Evolutionary conservation across 345 rosid species (phyloP).

Genomic region (Syzygium aromaticum): DNA sequence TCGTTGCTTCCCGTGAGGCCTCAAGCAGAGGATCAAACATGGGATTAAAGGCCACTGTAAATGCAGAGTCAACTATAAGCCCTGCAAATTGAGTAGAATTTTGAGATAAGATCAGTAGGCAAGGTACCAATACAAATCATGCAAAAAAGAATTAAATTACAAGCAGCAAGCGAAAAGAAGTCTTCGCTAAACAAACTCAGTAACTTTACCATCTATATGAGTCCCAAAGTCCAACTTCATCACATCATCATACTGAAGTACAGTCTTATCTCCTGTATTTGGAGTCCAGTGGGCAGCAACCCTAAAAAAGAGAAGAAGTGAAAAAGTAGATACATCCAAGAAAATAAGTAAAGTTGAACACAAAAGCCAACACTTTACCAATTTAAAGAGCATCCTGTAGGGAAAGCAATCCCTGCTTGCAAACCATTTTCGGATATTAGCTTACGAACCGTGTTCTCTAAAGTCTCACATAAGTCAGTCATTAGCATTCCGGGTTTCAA

Average conservation of each 20-base stretch:
- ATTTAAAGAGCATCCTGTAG: slow-evolving; percentile 95
- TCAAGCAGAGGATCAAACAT: slow-evolving; percentile 87
- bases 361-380: slow-evolving; percentile 34
- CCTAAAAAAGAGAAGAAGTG: slow-evolving; percentile 31
- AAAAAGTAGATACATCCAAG: background rate
- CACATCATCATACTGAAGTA: slow-evolving; percentile 93
- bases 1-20: slow-evolving; percentile 95
- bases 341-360: background rate
- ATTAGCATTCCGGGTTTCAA: slow-evolving; percentile 88
- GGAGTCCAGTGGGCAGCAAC: slow-evolving; percentile 99
- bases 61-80: slow-evolving; percentile 81
- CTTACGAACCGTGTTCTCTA: slow-evolving; percentile 86
- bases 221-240: slow-evolving; percentile 98
- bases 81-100: slow-evolving; percentile 41
- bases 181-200: background rate
- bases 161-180: background rate
- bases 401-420: slow-evolving; percentile 98
- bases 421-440: slow-evolving; percentile 84
- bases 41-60: slow-evolving; percentile 98
- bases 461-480: slow-evolving; percentile 89
- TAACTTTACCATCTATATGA: slow-evolving; percentile 71
- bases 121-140: background rate
- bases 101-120: background rate
- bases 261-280: slow-evolving; percentile 90
- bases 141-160: background rate